phyloP scores from a whole-genome alignment of 2,329 filamentous ascomycete species.

The Amphichorda felina region DNA sequence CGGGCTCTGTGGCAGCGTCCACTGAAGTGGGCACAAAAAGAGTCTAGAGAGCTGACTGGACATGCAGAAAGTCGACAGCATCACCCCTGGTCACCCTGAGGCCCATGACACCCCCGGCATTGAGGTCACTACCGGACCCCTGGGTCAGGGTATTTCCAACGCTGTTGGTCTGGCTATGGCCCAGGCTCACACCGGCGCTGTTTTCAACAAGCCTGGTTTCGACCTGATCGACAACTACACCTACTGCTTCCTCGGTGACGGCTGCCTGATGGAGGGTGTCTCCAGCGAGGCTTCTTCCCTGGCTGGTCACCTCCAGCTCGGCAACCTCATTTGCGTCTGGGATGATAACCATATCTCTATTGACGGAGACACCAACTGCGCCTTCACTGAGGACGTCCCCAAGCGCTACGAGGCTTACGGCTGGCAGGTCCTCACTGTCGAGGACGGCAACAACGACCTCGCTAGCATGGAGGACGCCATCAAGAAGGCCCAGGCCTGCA shows the following conservation, averaged over 20 bases:
- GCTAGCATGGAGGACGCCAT: constrained; percentile 81
- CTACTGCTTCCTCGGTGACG: constrained; percentile 93
- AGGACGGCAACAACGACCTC: constrained; percentile 82
- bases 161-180: constrained; percentile 96
- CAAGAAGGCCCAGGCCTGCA: constrained; percentile 73
- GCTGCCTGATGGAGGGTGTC: constrained; percentile 97
- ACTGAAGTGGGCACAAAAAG: no score
- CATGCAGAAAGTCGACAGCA: constrained; percentile 45
- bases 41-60: not conserved
- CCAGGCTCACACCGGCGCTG: constrained; percentile 78
- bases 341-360: constrained; percentile 97
- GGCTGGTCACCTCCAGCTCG: constrained; percentile 92
- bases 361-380: constrained; percentile 89
- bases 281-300: constrained; percentile 84
- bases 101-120: constrained; percentile 91
- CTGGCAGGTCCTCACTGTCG: constrained; percentile 81
- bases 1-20: no score
- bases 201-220: constrained; percentile 95
- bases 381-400: constrained; percentile 92
- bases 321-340: constrained; percentile 93
- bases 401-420: constrained; percentile 96
- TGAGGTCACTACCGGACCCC: constrained; percentile 95
- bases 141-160: constrained; percentile 95
- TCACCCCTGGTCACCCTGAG: constrained; percentile 93
- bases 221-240: constrained; percentile 94